Conservation (phyloP, 805 yeast species). For the Candida wancherniae region DNA sequence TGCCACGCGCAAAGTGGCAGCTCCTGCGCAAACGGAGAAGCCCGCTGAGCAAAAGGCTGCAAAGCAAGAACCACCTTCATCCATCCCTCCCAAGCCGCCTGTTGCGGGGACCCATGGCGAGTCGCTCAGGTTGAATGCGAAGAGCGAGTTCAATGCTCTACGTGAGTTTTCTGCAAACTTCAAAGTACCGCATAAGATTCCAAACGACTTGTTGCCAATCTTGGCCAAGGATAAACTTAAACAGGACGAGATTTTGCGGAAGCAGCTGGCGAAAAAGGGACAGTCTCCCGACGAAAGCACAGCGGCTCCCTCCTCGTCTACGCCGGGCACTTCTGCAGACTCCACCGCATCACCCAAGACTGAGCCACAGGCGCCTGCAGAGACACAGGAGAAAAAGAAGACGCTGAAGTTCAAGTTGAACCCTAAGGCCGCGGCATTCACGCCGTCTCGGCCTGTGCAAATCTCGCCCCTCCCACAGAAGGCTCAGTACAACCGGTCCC, state of each 20-base stretch:
- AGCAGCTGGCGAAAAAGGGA: conserved; percentile 19
- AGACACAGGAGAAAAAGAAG: conserved; percentile 9
- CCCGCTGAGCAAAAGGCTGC: not conserved
- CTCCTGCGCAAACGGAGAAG: not conserved
- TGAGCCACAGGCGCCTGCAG: conserved; percentile 2
- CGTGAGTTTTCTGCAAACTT: conserved; percentile 78
- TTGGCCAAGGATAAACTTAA: conserved; percentile 62
- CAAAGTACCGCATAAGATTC: conserved; percentile 59
- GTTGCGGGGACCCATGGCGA: conserved; percentile 23
- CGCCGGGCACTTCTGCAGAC: conserved; percentile 7
- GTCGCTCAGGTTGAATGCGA: conserved; percentile 43
- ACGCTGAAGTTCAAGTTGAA: conserved; percentile 61
- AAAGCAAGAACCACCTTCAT: conserved; percentile 13
- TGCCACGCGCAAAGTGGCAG: conserved; percentile 21
- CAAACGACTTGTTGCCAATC: conserved; percentile 65
- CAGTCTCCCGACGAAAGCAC: conserved; percentile 6
- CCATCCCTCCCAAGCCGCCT: conserved; percentile 9
- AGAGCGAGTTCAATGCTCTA: conserved; percentile 63
- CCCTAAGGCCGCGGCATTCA: conserved; percentile 63
- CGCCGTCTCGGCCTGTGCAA: conserved; percentile 41
- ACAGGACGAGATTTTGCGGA: conserved; percentile 55
- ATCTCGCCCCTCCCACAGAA: conserved; percentile 27
- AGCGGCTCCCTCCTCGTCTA: conserved; percentile 3
- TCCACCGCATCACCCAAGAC: conserved; percentile 7
- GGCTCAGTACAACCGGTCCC: conserved; percentile 20